A percentile compares a stretch with the other conserved stretches of the same genome.
Evolutionary conservation across 345 rosid species (phyloP).

Genomic region (Pistacia integerrima): DNA sequence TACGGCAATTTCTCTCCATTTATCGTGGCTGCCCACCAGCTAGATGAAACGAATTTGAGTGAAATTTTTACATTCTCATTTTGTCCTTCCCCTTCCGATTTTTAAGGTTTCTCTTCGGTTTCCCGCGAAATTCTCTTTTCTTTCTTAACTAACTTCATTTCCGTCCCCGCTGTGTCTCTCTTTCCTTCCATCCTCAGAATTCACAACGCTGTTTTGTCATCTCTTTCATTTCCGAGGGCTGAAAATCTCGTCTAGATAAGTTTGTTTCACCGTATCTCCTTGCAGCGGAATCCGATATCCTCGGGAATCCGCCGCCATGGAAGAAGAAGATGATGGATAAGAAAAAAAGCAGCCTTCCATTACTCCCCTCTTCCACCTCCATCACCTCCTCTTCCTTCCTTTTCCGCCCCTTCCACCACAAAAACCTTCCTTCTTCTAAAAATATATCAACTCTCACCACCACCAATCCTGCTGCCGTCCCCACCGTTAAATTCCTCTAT

Average conservation of each 20-base stretch:
- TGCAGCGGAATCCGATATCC: conserved; percentile 41
- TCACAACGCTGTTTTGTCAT: neutral
- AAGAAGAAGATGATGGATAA: conserved; percentile 30
- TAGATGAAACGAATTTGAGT: no score
- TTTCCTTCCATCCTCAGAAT: neutral
- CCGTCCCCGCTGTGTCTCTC: conserved; percentile 10
- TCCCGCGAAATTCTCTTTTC: conserved; percentile 36
- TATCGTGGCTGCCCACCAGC: no score
- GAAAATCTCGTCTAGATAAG: no score
- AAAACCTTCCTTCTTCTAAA: conserved; percentile 21
- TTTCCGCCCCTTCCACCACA: conserved; percentile 19
- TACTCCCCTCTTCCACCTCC: conserved; percentile 7
- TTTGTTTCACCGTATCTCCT: neutral
- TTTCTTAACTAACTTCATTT: neutral
- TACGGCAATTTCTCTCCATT: no score
- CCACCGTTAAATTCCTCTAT: conserved; percentile 46
- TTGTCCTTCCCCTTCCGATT: neutral
- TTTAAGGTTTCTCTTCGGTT: conserved; percentile 18
- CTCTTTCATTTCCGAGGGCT: neutral
- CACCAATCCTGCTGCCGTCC: conserved; percentile 39
- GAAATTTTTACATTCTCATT: no score
- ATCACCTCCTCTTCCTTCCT: conserved; percentile 5
- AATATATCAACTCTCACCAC: conserved; percentile 10
- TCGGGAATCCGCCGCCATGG: conserved; percentile 61
- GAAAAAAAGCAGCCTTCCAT: conserved; percentile 30